Evolutionary conservation across 345 rosid genomes (phyloP).

Genomic region (Eucalyptus dawsonii): DNA sequence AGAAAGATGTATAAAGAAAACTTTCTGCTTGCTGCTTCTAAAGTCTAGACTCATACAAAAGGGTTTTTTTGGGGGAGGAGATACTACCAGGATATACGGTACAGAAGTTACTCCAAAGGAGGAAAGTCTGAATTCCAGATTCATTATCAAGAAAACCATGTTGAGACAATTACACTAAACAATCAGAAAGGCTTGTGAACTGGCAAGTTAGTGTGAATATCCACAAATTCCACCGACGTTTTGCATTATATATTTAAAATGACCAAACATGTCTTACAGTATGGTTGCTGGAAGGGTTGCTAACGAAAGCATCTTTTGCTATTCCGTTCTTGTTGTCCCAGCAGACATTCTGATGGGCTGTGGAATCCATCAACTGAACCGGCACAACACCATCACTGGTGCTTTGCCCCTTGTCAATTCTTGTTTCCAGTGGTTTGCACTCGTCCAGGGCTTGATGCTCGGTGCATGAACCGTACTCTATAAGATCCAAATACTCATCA

Average conservation of each 20-base stretch:
- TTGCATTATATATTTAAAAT: not conserved
- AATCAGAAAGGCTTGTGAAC: not conserved
- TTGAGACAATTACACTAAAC: not conserved
- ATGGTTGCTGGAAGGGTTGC: not conserved
- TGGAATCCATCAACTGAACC: not conserved
- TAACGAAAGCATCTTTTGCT: not conserved
- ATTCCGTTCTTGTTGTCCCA: not conserved
- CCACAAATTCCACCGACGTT: not conserved
- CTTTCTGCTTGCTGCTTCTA: not conserved
- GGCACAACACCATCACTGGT: slow-evolving; percentile 1
- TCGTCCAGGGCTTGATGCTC: not conserved
- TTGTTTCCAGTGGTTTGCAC: not conserved
- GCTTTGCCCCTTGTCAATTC: not conserved
- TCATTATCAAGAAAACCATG: not conserved
- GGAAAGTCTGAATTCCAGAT: not conserved
- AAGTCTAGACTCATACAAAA: not conserved
- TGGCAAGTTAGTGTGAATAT: not conserved
- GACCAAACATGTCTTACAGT: not conserved
- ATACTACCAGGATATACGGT: not conserved
- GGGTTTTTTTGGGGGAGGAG: not conserved
- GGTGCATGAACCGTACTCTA: not conserved
- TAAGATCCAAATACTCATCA: not conserved
- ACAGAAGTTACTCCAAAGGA: not conserved
- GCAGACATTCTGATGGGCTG: not conserved
- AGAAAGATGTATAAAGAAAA: not conserved